phyloP scores from a whole-genome alignment of 106 monocot genomes.

The Phalaenopsis aphrodite region DNA sequence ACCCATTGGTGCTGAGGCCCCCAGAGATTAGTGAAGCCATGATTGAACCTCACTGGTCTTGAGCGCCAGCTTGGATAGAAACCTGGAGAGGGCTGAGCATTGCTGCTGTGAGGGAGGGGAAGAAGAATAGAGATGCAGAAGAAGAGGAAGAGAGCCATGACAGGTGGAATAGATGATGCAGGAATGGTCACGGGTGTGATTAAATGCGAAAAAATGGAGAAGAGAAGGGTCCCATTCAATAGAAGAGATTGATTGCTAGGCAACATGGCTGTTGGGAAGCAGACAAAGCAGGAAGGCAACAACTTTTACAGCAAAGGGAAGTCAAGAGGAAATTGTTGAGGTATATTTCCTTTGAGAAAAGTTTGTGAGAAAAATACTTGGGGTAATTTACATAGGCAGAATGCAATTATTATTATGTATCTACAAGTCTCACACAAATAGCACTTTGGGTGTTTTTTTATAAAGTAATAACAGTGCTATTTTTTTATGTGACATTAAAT shows the following conservation, averaged over 20 bases:
- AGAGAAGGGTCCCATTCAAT: neutral
- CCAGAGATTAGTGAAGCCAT: conserved; percentile 50
- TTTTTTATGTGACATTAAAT: no score
- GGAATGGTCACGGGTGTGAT: neutral
- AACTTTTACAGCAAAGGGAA: neutral
- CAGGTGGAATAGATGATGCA: neutral
- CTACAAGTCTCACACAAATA: no score
- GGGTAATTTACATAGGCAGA: no score
- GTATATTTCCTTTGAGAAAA: neutral
- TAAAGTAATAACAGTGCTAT: no score
- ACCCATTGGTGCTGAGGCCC: conserved; percentile 56
- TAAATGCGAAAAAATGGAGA: conserved; percentile 4
- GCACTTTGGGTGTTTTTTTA: no score
- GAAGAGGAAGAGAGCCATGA: conserved; percentile 8
- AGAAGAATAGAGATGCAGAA: conserved; percentile 6
- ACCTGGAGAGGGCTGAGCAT: conserved; percentile 60
- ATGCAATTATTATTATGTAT: no score
- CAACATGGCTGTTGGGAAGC: neutral
- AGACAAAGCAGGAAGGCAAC: neutral
- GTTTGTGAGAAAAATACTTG: neutral
- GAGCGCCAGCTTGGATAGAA: conserved; percentile 53
- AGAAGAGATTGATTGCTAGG: conserved; percentile 1
- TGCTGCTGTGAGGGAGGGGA: conserved; percentile 1
- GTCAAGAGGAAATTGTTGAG: neutral
- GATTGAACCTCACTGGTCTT: conserved; percentile 26